phyloP scores from a whole-genome alignment of 2,329 filamentous ascomycete species.

The Ascochyta fabae region DNA sequence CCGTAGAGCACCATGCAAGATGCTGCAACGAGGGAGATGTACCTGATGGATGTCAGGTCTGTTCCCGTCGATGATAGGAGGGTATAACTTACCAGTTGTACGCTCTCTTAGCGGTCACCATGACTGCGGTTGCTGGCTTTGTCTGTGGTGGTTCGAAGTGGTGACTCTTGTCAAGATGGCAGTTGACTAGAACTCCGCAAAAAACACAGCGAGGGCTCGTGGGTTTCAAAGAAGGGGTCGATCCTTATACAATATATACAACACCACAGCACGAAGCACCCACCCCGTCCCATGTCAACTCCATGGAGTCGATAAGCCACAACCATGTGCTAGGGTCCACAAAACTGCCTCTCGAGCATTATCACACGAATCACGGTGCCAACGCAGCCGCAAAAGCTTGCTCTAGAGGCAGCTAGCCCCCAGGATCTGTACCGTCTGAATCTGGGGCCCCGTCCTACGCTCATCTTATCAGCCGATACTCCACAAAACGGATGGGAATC shows the following conservation, averaged over 20 bases:
- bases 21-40: constrained; percentile 72
- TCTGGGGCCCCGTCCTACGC: constrained; percentile 35
- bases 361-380: constrained; percentile 42
- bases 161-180: constrained; percentile 11
- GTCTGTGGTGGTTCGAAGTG: neutral
- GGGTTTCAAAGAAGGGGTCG: constrained; percentile 13
- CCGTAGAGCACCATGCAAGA: constrained; percentile 78
- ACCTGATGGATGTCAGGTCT: constrained; percentile 54
- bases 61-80: neutral
- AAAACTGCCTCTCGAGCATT: constrained; percentile 22
- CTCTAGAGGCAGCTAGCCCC: constrained; percentile 19
- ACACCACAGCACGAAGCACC: constrained; percentile 18
- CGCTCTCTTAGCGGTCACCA: constrained; percentile 47
- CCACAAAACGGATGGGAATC: constrained; percentile 22
- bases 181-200: constrained; percentile 22
- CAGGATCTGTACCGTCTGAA: constrained; percentile 18
- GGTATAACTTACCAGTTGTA: constrained; percentile 55
- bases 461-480: constrained; percentile 18
- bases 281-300: constrained; percentile 28
- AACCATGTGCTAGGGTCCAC: constrained; percentile 26
- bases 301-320: constrained; percentile 29
- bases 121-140: constrained; percentile 24
- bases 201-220: constrained; percentile 26
- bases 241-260: constrained; percentile 29
- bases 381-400: constrained; percentile 29